Conservation (phyloP, 768 basidiomycete genomes). For the Xerocomellus chrysenteron region DNA sequence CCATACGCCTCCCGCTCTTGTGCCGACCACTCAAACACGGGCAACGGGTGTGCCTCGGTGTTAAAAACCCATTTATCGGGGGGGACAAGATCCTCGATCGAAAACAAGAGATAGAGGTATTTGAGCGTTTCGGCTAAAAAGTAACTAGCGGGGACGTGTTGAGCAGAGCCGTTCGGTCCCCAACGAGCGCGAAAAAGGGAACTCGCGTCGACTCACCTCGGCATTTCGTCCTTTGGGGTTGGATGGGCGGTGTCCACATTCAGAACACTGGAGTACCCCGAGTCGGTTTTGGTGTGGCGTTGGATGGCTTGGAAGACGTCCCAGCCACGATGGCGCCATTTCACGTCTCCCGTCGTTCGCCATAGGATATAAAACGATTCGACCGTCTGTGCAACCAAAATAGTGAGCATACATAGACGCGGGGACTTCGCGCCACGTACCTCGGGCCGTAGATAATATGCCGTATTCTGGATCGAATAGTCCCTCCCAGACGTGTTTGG, state of each 20-base stretch:
- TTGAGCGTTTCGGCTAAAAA: constrained; percentile 64
- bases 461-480: constrained; percentile 44
- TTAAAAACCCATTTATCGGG: constrained; percentile 60
- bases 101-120: constrained; percentile 71
- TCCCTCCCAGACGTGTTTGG: constrained; percentile 42
- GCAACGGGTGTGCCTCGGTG: constrained; percentile 75
- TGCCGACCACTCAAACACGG: constrained; percentile 62
- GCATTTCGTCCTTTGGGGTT: constrained; percentile 55
- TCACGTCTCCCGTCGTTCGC: constrained; percentile 62
- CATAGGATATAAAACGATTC: constrained; percentile 74
- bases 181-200: background rate
- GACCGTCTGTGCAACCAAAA: constrained; percentile 48
- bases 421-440: constrained; percentile 35
- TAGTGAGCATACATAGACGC: background rate
- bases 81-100: constrained; percentile 55
- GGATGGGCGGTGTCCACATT: constrained; percentile 43
- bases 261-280: constrained; percentile 59
- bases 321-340: constrained; percentile 75
- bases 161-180: constrained; percentile 15
- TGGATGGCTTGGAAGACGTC: constrained; percentile 65
- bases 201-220: constrained; percentile 42
- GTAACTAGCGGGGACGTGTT: constrained; percentile 34
- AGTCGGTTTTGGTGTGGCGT: constrained; percentile 51
- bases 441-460: constrained; percentile 70
- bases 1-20: constrained; percentile 49